Evolutionary conservation across 1,284 basidiomycete species (phyloP), one percentile per base, ranked within the genome.

Genomic region (Peniophora sp.): DNA sequence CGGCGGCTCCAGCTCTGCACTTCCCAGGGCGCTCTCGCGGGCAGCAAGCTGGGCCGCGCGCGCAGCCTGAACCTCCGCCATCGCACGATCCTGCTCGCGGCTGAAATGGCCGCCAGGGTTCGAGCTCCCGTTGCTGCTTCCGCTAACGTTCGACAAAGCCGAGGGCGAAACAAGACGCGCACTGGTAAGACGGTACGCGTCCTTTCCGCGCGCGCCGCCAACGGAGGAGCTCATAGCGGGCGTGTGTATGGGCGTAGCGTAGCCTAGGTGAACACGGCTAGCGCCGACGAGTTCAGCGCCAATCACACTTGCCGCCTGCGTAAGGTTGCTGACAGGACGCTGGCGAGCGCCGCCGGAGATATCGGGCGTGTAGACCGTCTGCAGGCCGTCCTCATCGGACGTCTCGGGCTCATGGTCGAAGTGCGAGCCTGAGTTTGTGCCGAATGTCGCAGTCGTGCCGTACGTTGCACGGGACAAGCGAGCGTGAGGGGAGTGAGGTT

Each of bases 201-300:
- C 71, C 38, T n/a, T 41, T 34, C 69, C 71, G 51, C 69, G 67
- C 48, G 65, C 64, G 58, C 58, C 65, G 63, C 69, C 50, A 34
- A 57, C 54, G 52, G 62, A 54, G 55, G 62, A 61, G 55, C 46
- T 55, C 47, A 54, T 17, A 6, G 57, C 52, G 20, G 50, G 49
- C 20, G 58, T 58, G 51, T 52, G 55, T 8, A 45, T 52, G 22
- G 62, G 51, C 38, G 65, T 61, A 27, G 63, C 65, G 49, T 80
- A 63, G 17, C 78, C 80, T 43, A 85, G 71, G 57, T 83, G 78
- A 17, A 84, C 79, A 23, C 81, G 77, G 17, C 78, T 82, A 25
- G 79, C 83, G 56, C 74, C 81, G 50, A 74, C 75, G 55, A 84
- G 84, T 58, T 83, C 79, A 2, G 71, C 70, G 47, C 63, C 64